Evolutionary conservation across 768 basidiomycete species (phyloP), one percentile per base, ranked within the genome.

Genomic region (Obba rivulosa): DNA sequence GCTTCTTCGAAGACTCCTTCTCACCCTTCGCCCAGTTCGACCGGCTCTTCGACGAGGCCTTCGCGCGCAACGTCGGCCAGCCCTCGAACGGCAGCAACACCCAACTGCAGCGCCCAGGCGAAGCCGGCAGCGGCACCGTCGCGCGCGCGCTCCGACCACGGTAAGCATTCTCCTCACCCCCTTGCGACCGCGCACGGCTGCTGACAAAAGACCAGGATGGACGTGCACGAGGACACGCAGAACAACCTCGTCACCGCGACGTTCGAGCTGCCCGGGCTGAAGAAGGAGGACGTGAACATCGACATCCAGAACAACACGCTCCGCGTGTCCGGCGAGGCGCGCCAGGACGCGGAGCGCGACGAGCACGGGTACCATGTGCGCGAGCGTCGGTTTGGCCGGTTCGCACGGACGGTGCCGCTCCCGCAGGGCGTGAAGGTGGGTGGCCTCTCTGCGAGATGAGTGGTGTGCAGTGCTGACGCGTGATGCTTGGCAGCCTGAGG

Each of bases 181-280:
- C 28, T 5, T 13, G 28, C 13, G 28, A 7, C 28, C 11, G 37
- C 35, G 20, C 4, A 20, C 8, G 1, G 4, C 1, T 18, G n/a
- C 49, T 53, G 25, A 47, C 45, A 11, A 34, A 1, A 7, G 10
- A 28, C 20, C 52, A 81, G 80, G 54, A 75, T 81, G 73, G 77
- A 81, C 52, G 62, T 81, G 11, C 74, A 77, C 55, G 79, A 81
- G 55, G 65, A 78, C 49, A 40, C 55, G 0, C 68, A 74, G 18
- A 63, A 60, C 20, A 78, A 79, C 55, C 57, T 66, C 34, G 74
- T 82, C 34, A 77, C 75, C 0, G 80, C 80, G 36, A 62, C 69
- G 7, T 79, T 83, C 57, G 81, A 83, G 53, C 64, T 83, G 7
- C 80, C 82, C 0, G 80, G 80, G 17, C 23, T 81, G 34, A 64